phyloP scores from a whole-genome alignment of 75 land plant species.

The Pinus taeda region DNA sequence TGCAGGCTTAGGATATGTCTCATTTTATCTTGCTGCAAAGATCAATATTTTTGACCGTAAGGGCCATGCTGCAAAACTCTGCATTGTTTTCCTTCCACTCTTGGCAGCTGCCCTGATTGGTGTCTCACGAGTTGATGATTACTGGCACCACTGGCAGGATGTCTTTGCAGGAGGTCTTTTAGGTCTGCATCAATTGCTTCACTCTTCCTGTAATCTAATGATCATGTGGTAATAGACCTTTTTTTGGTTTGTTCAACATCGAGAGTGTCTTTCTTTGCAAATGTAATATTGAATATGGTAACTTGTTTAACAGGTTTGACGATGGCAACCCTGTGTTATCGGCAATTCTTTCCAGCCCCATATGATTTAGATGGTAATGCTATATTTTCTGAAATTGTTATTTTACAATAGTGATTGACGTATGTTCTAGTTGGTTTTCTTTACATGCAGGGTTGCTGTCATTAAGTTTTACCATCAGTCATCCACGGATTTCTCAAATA shows the following conservation, averaged over 20 bases:
- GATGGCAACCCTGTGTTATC: slow-evolving; percentile 53
- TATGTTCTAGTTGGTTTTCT: too few relatives aligned
- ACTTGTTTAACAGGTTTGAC: slow-evolving; percentile 24
- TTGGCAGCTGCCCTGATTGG: slow-evolving; percentile 57
- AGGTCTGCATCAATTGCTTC: slow-evolving; percentile 24
- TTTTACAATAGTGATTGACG: too few relatives aligned
- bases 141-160: slow-evolving; percentile 79
- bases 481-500: too few relatives aligned
- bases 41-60: slow-evolving; percentile 52
- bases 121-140: slow-evolving; percentile 75
- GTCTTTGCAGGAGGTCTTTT: slow-evolving; percentile 68
- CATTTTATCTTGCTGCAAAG: slow-evolving; percentile 72
- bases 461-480: too few relatives aligned
- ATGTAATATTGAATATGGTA: not conserved
- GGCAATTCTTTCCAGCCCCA: slow-evolving; percentile 61
- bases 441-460: too few relatives aligned
- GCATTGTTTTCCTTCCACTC: slow-evolving; percentile 51
- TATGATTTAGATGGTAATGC: slow-evolving; percentile 36
- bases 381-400: too few relatives aligned
- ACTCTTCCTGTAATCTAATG: not conserved
- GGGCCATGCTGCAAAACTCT: slow-evolving; percentile 71
- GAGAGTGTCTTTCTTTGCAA: not conserved
- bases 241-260: not conserved
- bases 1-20: slow-evolving; percentile 68
- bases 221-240: not conserved